These are phyloP conservation scores for Mediolabrus comicus DNA, from an alignment of 108 stramenopile genomes.

Conservation along the genomic window DNA sequence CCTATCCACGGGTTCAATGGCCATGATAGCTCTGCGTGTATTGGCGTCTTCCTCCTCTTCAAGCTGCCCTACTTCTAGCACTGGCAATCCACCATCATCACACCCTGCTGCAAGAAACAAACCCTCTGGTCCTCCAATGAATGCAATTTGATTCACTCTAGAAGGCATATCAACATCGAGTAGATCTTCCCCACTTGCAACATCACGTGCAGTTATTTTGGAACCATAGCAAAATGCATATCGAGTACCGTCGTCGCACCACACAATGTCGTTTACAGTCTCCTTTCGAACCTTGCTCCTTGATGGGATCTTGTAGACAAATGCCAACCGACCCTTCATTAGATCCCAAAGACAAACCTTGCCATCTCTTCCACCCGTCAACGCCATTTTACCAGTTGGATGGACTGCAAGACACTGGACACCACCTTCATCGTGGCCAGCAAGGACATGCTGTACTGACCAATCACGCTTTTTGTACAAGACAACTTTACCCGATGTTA, in stretches of 20 bases:
- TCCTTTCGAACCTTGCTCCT: slow-evolving; percentile 42
- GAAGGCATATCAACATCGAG: slow-evolving; percentile 75
- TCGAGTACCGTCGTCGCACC: slow-evolving; percentile 66
- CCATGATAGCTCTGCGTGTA: slow-evolving; percentile 82
- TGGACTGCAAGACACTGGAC: slow-evolving; percentile 77
- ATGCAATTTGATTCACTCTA: slow-evolving; percentile 71
- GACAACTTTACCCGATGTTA: slow-evolving; percentile 73
- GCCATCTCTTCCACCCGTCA: slow-evolving; percentile 79
- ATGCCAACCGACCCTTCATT: slow-evolving; percentile 81
- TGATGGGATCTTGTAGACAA: slow-evolving; percentile 61
- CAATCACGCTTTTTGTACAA: slow-evolving; percentile 86
- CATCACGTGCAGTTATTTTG: slow-evolving; percentile 79
- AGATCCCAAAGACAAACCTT: slow-evolving; percentile 89
- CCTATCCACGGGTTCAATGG: slow-evolving; percentile 85
- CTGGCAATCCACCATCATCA: slow-evolving; percentile 89
- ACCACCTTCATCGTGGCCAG: slow-evolving; percentile 74
- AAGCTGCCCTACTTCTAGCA: slow-evolving; percentile 60
- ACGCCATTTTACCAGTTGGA: slow-evolving; percentile 80
- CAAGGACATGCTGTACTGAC: slow-evolving; percentile 79
- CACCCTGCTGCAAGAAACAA: slow-evolving; percentile 84
- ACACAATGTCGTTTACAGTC: slow-evolving; percentile 61
- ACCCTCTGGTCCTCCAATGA: slow-evolving; percentile 69
- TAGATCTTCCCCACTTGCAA: slow-evolving; percentile 71
- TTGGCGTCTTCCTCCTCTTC: slow-evolving; percentile 42
- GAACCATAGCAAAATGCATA: slow-evolving; percentile 74